Evolutionary conservation across 1,284 basidiomycete species (phyloP).

Genomic region (Ceratobasidium sp.): DNA sequence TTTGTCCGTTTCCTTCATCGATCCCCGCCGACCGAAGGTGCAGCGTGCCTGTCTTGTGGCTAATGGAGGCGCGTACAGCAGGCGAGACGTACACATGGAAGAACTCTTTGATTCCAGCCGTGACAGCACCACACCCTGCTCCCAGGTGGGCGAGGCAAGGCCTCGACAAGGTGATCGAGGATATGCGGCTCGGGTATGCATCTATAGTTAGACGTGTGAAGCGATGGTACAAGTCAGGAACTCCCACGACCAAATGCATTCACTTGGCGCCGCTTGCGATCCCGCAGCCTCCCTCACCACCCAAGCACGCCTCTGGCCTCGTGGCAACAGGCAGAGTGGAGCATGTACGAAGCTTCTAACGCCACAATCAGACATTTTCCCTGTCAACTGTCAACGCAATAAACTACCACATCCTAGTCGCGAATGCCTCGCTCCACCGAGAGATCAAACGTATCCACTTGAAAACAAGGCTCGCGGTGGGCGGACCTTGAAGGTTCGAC

Average conservation of each 20-base stretch:
- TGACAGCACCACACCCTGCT: neutral
- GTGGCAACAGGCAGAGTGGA: too few species aligned
- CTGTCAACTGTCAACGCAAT: too few species aligned
- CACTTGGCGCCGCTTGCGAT: neutral
- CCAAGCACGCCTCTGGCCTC: too few species aligned
- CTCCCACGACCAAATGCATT: neutral
- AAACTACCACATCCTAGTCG: too few species aligned
- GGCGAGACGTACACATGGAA: neutral
- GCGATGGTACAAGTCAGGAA: neutral
- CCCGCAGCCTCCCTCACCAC: neutral
- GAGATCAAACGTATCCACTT: too few species aligned
- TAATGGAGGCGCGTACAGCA: neutral
- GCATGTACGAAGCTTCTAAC: too few species aligned
- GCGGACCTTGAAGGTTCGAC: too few species aligned
- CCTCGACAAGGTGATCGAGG: neutral
- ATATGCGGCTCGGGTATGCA: neutral
- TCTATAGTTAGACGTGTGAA: neutral
- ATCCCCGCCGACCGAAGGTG: too few species aligned
- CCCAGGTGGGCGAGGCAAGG: neutral
- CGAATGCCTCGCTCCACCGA: too few species aligned
- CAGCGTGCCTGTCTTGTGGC: neutral
- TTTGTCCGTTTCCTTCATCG: neutral
- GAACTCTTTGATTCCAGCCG: neutral
- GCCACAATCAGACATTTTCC: too few species aligned
- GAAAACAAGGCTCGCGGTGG: too few species aligned